These are phyloP conservation scores for Hypholoma sublateritium DNA, from an alignment of 768 basidiomycete species.

Conservation along the genomic window DNA sequence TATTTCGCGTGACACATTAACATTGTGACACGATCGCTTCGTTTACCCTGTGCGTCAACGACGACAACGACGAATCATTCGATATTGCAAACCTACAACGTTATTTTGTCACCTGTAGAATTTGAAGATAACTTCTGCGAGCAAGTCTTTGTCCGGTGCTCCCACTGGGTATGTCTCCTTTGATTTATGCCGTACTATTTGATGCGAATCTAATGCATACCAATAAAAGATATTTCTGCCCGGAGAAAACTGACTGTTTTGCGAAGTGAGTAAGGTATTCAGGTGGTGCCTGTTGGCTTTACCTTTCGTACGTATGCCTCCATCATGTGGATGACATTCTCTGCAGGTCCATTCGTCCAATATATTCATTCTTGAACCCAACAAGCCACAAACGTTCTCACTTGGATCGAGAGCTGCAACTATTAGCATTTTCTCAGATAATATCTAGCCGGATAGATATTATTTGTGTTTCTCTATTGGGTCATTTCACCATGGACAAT, in stretches of 20 bases:
- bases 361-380: not conserved
- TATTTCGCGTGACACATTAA: conserved; percentile 17
- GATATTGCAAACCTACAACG: not conserved
- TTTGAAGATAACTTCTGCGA: no score
- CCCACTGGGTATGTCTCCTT: conserved; percentile 11
- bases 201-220: conserved; percentile 27
- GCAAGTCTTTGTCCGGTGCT: not conserved
- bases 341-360: not conserved
- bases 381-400: not conserved
- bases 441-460: not conserved
- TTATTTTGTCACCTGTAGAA: no score
- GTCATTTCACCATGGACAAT: conserved; percentile 49
- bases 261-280: conserved; percentile 23
- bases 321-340: conserved; percentile 3
- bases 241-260: conserved; percentile 22
- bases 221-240: conserved; percentile 34
- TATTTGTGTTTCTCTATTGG: conserved; percentile 1
- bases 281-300: not conserved
- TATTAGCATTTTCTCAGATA: not conserved
- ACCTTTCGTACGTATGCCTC: conserved; percentile 6
- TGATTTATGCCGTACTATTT: conserved; percentile 26
- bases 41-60: conserved; percentile 18
- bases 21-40: conserved; percentile 17
- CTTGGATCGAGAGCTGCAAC: not conserved
- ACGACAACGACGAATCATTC: conserved; percentile 11